Base-by-base conservation (phyloP, 2,329 filamentous ascomycete genomes). In the Ceratocystis huliohia region DNA sequence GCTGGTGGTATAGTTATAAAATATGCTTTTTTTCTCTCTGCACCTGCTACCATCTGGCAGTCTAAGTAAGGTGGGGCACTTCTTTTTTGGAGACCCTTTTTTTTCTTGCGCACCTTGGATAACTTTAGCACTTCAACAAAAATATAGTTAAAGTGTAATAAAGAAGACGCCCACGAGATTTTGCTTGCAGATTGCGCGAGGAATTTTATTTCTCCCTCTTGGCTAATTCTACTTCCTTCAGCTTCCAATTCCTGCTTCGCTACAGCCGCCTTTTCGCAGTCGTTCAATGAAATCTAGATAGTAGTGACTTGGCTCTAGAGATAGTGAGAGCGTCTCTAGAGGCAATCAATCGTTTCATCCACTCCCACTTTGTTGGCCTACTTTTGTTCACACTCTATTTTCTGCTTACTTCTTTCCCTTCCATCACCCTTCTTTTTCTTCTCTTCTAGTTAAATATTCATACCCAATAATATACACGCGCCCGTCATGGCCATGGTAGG, bases 321-420 rank as follows among this genome's bases (percentile, higher is more conserved):
- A 87, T 87, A 82, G 81, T 85, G 84, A 84, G 82, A 86, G 82
- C 79, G 83, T 87, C 85, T 88, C 85, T 88, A 86, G 85, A 83
- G 84, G 84, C 81, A 80, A 80, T 73, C 82, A 81, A 79, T 25
- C 25, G 3, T 20, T 20, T 5, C 20, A 50, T 53, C 15, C 25
- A n/a, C 17, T 17, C 56, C n/a, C 56, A 20, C 61, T 41, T 41
- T 50, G 62, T 13, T 30, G 28, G 20, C 62, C 25, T 37, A 63
- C 30, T 50, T 50, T 20, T 50, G n/a, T 15, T 25, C 44, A 10
- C 22, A 3, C 17, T 7, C 25, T 44, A 28, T 53, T 41, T 41
- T 50, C 30, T 17, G 15, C 37, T 15, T 20, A 8, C 20, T 33
- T 63, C 20, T 33, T 53, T 50, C 8, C 17, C 20, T 41, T 20